These are phyloP conservation scores for Lycium barbarum DNA, from an alignment of 257 asterid genomes.

Conservation along the genomic window DNA sequence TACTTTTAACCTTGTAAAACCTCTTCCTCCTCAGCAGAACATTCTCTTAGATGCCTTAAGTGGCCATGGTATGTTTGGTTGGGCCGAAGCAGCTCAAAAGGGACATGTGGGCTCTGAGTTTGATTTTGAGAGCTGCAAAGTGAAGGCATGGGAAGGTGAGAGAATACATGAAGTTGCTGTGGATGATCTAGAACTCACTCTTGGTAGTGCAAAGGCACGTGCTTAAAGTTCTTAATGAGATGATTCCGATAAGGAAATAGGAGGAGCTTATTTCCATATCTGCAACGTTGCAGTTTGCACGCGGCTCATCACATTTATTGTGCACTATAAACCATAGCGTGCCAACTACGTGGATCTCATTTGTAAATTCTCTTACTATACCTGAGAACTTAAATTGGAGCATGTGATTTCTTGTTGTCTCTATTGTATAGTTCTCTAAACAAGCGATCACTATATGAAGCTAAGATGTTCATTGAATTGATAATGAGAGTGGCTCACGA, in stretches of 20 bases:
- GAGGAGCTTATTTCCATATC: slow-evolving; percentile 12
- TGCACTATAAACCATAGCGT: background rate
- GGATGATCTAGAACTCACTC: slow-evolving; percentile 37
- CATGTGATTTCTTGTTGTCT: background rate
- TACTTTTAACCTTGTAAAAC: slow-evolving; percentile 68
- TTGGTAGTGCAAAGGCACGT: slow-evolving; percentile 29
- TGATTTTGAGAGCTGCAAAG: slow-evolving; percentile 26
- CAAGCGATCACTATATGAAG: slow-evolving; percentile 9
- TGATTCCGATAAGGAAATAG: background rate
- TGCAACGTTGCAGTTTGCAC: background rate
- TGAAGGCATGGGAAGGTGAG: slow-evolving; percentile 40
- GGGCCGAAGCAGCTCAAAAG: slow-evolving; percentile 24
- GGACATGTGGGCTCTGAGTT: slow-evolving; percentile 23
- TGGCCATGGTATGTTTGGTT: slow-evolving; percentile 32
- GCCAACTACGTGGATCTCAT: background rate
- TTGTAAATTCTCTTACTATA: slow-evolving; percentile 26
- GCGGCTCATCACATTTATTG: background rate
- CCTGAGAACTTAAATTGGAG: background rate
- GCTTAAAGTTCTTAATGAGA: slow-evolving; percentile 20
- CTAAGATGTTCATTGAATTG: background rate
- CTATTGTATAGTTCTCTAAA: slow-evolving; percentile 23
- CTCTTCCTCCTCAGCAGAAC: slow-evolving; percentile 51
- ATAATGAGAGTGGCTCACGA: background rate
- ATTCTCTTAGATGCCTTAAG: slow-evolving; percentile 29
- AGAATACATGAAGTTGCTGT: slow-evolving; percentile 31